Conservation (phyloP, 306 rosid species). For the Neltuma alba region DNA sequence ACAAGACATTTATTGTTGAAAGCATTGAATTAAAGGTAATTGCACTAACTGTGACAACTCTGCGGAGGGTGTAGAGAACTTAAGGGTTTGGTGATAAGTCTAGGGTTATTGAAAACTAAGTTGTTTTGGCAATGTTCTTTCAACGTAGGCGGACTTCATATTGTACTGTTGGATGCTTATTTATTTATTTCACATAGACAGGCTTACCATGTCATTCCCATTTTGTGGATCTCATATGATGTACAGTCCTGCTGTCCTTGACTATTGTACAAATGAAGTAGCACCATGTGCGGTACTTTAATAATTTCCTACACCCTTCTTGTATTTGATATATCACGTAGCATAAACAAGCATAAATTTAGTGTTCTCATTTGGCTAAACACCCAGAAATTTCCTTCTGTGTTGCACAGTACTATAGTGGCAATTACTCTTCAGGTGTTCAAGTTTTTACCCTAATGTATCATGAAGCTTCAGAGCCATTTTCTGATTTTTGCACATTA, state of each 20-base stretch:
- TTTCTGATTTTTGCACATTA: constrained; percentile 8
- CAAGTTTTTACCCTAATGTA: neutral
- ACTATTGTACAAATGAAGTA: neutral
- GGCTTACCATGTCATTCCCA: too few species aligned
- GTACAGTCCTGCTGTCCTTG: too few species aligned
- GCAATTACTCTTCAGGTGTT: too few species aligned
- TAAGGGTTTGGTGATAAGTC: neutral
- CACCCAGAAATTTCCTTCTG: neutral
- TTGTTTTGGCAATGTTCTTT: neutral
- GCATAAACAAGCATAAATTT: neutral
- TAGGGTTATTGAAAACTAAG: constrained; percentile 30
- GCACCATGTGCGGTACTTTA: neutral
- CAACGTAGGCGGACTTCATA: neutral
- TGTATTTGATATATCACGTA: neutral
- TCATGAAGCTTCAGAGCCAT: neutral
- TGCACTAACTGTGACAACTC: constrained; percentile 14
- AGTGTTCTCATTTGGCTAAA: neutral
- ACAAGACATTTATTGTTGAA: constrained; percentile 1
- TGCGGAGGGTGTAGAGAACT: neutral
- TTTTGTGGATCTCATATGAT: too few species aligned
- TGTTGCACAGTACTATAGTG: neutral
- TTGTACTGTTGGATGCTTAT: neutral
- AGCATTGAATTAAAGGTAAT: constrained; percentile 12
- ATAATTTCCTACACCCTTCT: too few species aligned
- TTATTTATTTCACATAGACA: neutral